phyloP scores from a whole-genome alignment of 768 basidiomycete species.

The Tylopilus subfusipes region DNA sequence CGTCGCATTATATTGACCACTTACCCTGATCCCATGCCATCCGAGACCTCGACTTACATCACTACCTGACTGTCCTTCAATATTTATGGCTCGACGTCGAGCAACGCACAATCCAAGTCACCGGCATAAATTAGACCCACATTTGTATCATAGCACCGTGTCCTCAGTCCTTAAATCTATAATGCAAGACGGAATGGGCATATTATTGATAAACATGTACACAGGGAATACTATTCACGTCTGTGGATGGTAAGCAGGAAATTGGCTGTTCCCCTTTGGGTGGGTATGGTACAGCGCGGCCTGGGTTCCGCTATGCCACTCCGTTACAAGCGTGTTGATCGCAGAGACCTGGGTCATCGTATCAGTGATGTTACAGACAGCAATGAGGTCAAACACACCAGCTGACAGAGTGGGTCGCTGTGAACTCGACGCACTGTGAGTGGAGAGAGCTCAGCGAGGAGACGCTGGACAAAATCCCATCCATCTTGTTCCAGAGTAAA shows the following conservation, averaged over 20 bases:
- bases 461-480: slow-evolving; percentile 11
- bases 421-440: background rate
- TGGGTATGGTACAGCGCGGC: slow-evolving; percentile 7
- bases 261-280: background rate
- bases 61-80: slow-evolving; percentile 6
- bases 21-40: slow-evolving; percentile 35
- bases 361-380: slow-evolving; percentile 1
- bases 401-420: slow-evolving; percentile 13
- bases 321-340: slow-evolving; percentile 8
- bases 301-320: slow-evolving; percentile 4
- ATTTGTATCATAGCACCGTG: slow-evolving; percentile 26
- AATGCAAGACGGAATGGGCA: slow-evolving; percentile 7
- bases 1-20: slow-evolving; percentile 67
- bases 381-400: slow-evolving; percentile 10
- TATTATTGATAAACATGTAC: slow-evolving; percentile 6
- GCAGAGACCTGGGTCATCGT: slow-evolving; percentile 8
- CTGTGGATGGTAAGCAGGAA: background rate
- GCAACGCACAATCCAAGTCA: slow-evolving; percentile 1
- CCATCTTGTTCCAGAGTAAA: slow-evolving; percentile 10
- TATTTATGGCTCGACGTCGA: slow-evolving; percentile 3
- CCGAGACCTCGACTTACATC: background rate
- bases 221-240: background rate
- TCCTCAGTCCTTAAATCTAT: slow-evolving; percentile 6
- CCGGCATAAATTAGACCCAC: slow-evolving; percentile 17
- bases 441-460: slow-evolving; percentile 9